A percentile compares a stretch with the other conserved stretches of the same genome.
phyloP scores from a whole-genome alignment of 1,284 basidiomycete species.

The Peniophora sp. region DNA sequence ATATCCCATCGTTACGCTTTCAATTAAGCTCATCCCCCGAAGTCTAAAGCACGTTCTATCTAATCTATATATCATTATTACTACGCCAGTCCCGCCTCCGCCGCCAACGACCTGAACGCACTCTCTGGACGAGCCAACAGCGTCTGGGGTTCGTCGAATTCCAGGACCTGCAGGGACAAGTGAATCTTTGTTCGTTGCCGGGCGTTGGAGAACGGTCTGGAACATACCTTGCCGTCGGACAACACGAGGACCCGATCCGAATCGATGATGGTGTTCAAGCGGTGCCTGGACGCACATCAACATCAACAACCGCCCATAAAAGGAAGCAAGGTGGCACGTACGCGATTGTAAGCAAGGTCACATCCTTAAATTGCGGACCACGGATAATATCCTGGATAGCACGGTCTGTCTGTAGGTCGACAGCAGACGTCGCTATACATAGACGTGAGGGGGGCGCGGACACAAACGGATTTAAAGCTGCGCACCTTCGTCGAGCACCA shows the following conservation, averaged over 20 bases:
- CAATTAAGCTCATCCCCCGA: too few relatives aligned
- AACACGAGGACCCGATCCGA: conserved; percentile 82
- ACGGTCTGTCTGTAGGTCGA: conserved; percentile 87
- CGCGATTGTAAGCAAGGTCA: conserved; percentile 84
- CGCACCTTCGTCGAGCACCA: conserved; percentile 85
- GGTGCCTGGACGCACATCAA: conserved; percentile 46
- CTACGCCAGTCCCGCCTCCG: conserved; percentile 42
- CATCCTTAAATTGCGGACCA: conserved; percentile 57
- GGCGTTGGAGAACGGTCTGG: neutral
- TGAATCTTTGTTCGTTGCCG: neutral
- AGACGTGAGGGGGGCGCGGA: neutral
- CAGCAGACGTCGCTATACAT: conserved; percentile 62
- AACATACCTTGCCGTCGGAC: conserved; percentile 58
- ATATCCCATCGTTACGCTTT: too few relatives aligned
- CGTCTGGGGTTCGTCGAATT: conserved; percentile 66
- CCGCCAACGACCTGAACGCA: conserved; percentile 48
- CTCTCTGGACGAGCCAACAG: conserved; percentile 50
- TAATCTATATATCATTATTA: too few relatives aligned
- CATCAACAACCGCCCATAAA: conserved; percentile 2
- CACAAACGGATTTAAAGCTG: conserved; percentile 1
- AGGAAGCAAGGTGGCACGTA: conserved; percentile 22
- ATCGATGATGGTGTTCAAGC: conserved; percentile 87
- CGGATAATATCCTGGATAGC: conserved; percentile 79
- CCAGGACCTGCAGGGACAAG: conserved; percentile 39
- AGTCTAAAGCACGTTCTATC: too few relatives aligned